A percentile compares a stretch with the other conserved stretches of the same genome.
Evolutionary conservation across 2,329 filamentous ascomycete species (phyloP).

Genomic region (Exophiala aquamarina): DNA sequence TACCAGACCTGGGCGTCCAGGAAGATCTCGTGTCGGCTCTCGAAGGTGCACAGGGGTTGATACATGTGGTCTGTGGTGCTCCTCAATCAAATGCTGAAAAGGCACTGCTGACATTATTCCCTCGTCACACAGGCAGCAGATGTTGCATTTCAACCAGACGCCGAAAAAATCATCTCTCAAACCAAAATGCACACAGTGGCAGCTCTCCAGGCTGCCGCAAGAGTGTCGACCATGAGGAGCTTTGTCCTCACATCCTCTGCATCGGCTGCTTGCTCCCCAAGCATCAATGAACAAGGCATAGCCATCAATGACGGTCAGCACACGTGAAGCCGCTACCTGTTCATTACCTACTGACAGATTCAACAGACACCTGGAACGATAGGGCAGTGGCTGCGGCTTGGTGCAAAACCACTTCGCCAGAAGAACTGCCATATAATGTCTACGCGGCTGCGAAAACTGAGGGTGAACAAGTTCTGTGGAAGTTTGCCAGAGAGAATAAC

Average conservation of each 20-base stretch:
- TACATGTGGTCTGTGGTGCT: slow-evolving; percentile 4
- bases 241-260: slow-evolving; percentile 13
- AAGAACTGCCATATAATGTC: slow-evolving; percentile 8
- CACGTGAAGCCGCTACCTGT: no score
- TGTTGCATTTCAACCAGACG: slow-evolving; percentile 1
- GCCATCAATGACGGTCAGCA: slow-evolving; percentile 1
- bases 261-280: slow-evolving; percentile 1
- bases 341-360: background rate
- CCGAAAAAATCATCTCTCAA: background rate
- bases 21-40: background rate
- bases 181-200: background rate
- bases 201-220: slow-evolving; percentile 16
- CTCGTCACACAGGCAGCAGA: background rate
- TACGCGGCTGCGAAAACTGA: slow-evolving; percentile 33
- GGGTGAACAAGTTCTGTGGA: slow-evolving; percentile 40
- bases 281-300: slow-evolving; percentile 35
- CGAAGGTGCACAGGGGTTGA: background rate
- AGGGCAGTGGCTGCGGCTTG: slow-evolving; percentile 22
- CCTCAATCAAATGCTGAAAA: background rate
- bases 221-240: slow-evolving; percentile 31
- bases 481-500: slow-evolving; percentile 34
- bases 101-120: background rate
- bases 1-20: background rate
- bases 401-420: background rate
- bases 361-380: slow-evolving; percentile 38